Conservation (phyloP, 139 green algal genomes). For the Coelastrella sp. region DNA sequence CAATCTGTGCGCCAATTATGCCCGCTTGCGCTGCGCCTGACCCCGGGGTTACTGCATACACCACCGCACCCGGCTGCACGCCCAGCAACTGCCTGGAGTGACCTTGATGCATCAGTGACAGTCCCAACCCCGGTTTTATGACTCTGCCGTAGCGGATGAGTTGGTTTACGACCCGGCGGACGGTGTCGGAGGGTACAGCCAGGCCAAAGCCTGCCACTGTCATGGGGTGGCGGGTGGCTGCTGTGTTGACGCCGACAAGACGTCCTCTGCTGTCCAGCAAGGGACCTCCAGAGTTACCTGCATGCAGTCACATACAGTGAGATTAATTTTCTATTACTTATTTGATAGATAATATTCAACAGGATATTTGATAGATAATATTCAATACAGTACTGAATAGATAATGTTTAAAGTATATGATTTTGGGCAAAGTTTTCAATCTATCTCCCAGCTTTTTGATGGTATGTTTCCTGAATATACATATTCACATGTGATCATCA, state of each 20-base stretch:
- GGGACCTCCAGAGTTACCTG: constrained; percentile 59
- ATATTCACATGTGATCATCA: too few relatives aligned
- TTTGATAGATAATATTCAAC: neutral
- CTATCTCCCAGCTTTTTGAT: too few relatives aligned
- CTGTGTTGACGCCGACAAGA: constrained; percentile 87
- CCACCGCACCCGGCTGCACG: constrained; percentile 34
- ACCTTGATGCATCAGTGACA: constrained; percentile 41
- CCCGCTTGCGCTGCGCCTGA: constrained; percentile 48
- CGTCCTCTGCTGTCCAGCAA: constrained; percentile 70
- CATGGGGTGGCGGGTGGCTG: constrained; percentile 65
- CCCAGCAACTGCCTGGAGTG: constrained; percentile 44
- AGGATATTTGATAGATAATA: neutral
- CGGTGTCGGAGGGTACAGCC: constrained; percentile 14
- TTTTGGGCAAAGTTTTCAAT: too few relatives aligned
- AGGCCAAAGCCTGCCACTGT: constrained; percentile 33
- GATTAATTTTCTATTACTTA: neutral
- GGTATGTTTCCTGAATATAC: too few relatives aligned
- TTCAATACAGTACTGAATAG: too few relatives aligned
- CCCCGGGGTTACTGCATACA: constrained; percentile 29
- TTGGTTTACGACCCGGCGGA: constrained; percentile 78
- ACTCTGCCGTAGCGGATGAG: constrained; percentile 81
- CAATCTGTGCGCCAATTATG: constrained; percentile 65
- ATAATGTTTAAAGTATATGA: too few relatives aligned
- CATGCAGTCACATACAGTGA: neutral
- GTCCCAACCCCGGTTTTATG: constrained; percentile 64